phyloP scores from a whole-genome alignment of 805 yeast genomes.

The Candida sonorensis region DNA sequence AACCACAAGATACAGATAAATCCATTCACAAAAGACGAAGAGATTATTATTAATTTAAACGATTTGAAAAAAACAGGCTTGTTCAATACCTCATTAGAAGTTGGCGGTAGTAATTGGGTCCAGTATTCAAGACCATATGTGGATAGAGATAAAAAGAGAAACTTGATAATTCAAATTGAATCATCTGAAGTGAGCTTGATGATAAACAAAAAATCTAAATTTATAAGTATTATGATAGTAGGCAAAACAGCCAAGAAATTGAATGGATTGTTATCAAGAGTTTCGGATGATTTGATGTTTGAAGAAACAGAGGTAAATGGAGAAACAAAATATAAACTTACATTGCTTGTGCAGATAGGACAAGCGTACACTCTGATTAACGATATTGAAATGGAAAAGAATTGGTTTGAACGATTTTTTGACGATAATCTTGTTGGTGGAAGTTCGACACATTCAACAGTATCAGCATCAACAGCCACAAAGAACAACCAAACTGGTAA shows the following conservation, averaged over 20 bases:
- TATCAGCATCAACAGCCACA: too few relatives aligned
- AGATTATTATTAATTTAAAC: slow-evolving; percentile 44
- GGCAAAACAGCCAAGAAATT: slow-evolving; percentile 23
- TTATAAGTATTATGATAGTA: slow-evolving; percentile 14
- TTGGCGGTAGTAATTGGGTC: slow-evolving; percentile 13
- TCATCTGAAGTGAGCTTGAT: slow-evolving; percentile 25
- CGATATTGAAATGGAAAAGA: slow-evolving; percentile 20
- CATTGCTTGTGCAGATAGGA: slow-evolving; percentile 13
- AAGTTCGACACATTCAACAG: too few relatives aligned
- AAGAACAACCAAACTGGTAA: too few relatives aligned
- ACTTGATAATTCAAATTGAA: slow-evolving; percentile 36
- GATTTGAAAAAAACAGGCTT: slow-evolving; percentile 39
- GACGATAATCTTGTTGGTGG: neutral
- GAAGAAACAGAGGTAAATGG: slow-evolving; percentile 12
- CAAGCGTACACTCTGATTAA: slow-evolving; percentile 20
- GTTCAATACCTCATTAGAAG: slow-evolving; percentile 10
- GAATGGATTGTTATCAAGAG: slow-evolving; percentile 10
- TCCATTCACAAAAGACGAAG: slow-evolving; percentile 45
- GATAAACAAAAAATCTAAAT: slow-evolving; percentile 26
- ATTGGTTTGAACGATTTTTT: slow-evolving; percentile 22
- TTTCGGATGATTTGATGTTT: slow-evolving; percentile 21
- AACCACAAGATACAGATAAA: slow-evolving; percentile 43
- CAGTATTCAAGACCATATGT: slow-evolving; percentile 41
- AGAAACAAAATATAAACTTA: slow-evolving; percentile 10
- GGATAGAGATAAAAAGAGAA: slow-evolving; percentile 30